A percentile compares a stretch with the other conserved stretches of the same genome.
Conservation (phyloP, 768 basidiomycete genomes). For the Rhodotorula taiwanensis region DNA sequence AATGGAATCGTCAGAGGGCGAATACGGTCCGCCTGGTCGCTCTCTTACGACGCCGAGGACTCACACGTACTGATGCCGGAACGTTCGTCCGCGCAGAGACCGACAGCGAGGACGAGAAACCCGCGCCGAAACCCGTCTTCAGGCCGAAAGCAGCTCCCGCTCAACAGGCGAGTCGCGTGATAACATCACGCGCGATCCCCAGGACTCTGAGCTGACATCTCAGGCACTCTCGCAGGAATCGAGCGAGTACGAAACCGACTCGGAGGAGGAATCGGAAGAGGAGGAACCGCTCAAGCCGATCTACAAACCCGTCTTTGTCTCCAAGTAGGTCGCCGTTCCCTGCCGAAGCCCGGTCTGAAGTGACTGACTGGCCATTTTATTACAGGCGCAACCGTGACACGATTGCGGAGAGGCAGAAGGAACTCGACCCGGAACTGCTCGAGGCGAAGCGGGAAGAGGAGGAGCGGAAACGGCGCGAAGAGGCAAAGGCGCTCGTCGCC, state of each 20-base stretch:
- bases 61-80: too few relatives aligned
- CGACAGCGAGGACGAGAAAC: conserved; percentile 43
- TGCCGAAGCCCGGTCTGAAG: conserved; percentile 30
- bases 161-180: conserved; percentile 29
- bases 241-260: conserved; percentile 77
- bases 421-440: conserved; percentile 68
- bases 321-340: conserved; percentile 60
- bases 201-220: neutral
- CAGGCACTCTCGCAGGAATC: conserved; percentile 50
- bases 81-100: too few relatives aligned
- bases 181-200: neutral
- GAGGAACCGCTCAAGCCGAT: conserved; percentile 65
- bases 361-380: conserved; percentile 46
- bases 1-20: conserved; percentile 50
- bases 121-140: conserved; percentile 25
- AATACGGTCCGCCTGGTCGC: conserved; percentile 37
- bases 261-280: conserved; percentile 53
- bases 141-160: conserved; percentile 7
- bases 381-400: conserved; percentile 48
- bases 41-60: neutral
- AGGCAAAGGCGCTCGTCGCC: conserved; percentile 86
- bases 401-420: conserved; percentile 60
- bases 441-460: conserved; percentile 63
- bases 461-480: conserved; percentile 72
- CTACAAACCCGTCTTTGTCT: conserved; percentile 88